Percentiles rank a stretch among this genome's conserved stretches.
phyloP scores from a whole-genome alignment of 2,329 filamentous ascomycete species.

The Coleophoma crateriformis region DNA sequence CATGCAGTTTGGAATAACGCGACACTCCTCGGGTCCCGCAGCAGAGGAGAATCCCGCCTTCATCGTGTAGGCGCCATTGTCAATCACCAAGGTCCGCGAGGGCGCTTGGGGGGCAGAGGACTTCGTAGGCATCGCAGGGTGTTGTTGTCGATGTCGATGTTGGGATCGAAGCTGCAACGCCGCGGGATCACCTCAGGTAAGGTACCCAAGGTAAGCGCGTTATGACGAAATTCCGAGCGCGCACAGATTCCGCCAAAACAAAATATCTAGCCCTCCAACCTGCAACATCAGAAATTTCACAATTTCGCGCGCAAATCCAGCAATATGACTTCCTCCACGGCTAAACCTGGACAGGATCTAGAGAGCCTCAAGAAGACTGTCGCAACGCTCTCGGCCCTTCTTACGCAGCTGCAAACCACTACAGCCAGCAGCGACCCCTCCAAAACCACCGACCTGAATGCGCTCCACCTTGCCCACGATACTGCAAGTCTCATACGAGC shows the following conservation, averaged over 20 bases:
- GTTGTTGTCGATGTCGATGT: background rate
- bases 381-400: conserved; percentile 12
- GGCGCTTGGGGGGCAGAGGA: conserved; percentile 31
- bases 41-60: conserved; percentile 71
- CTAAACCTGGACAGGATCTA: conserved; percentile 12
- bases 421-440: conserved; percentile 2
- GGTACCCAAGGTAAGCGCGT: no score
- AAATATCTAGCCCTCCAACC: background rate
- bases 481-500: conserved; percentile 70
- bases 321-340: background rate
- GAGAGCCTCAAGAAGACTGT: conserved; percentile 17
- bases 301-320: background rate
- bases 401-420: conserved; percentile 18
- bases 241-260: background rate
- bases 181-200: no score
- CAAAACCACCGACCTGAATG: conserved; percentile 34
- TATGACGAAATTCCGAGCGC: background rate
- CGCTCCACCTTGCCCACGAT: conserved; percentile 66
- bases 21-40: conserved; percentile 43
- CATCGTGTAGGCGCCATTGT: conserved; percentile 88
- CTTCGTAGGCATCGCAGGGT: background rate
- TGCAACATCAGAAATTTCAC: background rate
- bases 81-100: conserved; percentile 72
- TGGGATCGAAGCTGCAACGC: background rate
- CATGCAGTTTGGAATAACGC: conserved; percentile 79